Percentiles rank a stretch among this genome's conserved stretches.
phyloP scores from a whole-genome alignment of 73 alveolate species.

The Loxodes magnus region DNA sequence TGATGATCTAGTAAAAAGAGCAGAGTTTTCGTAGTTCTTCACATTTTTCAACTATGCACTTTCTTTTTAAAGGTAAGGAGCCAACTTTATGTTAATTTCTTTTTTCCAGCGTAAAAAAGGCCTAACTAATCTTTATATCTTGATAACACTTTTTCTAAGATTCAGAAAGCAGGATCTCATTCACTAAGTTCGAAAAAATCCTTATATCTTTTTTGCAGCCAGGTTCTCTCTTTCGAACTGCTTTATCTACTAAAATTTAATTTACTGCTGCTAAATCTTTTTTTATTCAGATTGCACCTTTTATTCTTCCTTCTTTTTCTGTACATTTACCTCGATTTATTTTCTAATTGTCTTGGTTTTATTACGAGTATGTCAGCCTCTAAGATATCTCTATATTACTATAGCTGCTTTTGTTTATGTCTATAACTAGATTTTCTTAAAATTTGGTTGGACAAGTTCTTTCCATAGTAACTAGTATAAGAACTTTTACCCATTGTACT shows the following conservation, averaged over 20 bases:
- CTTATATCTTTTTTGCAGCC: constrained; percentile 5
- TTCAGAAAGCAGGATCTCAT: background rate
- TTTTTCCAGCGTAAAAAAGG: background rate
- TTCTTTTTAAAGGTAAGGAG: background rate
- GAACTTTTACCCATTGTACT: too few species aligned
- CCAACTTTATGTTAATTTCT: background rate
- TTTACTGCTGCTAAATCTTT: background rate
- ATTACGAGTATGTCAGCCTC: background rate
- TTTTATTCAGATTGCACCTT: background rate
- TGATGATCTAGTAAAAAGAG: background rate
- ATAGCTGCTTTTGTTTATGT: background rate
- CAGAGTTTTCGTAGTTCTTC: background rate
- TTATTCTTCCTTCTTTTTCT: background rate
- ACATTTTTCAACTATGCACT: constrained; percentile 3
- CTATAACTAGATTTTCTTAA: background rate
- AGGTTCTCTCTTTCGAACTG: background rate
- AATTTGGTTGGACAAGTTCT: too few species aligned
- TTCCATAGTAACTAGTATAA: too few species aligned
- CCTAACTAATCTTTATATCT: background rate
- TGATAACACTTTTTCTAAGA: background rate
- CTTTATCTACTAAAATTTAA: background rate
- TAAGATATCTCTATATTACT: background rate
- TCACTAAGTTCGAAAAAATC: background rate
- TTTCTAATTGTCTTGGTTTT: too few species aligned
- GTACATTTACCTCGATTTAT: background rate